Base-by-base conservation (phyloP, 805 yeast genomes). In the Teunomyces stri region DNA sequence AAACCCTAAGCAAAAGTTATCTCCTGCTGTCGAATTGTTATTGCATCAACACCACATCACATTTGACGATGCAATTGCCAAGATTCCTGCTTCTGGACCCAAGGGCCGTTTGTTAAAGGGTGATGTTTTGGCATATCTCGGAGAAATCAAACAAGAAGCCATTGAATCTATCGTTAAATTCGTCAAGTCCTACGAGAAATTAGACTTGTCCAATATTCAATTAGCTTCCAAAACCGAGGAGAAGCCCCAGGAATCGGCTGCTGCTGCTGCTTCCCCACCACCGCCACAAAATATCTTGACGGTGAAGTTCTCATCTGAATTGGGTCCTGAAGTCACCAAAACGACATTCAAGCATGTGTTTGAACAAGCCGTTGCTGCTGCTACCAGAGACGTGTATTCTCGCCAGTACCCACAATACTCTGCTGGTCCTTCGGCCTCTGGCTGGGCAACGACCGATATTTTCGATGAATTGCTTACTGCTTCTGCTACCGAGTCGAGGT, bases 91-190 rank as follows among this genome's bases (percentile, higher is more conserved):
- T 6, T 76, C 96, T 1, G 99, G 98, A 16, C 95, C 95, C 25
- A 78, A 83, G 47, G 98, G 98, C 7, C 79, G 96, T 59, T 64
- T 92, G 35, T 75, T 92, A 53, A 88, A 87, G 69, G 98, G 98
- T 52, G 99, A 92, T 65, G 92, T 91, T 1, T 75, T 91, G 54
- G 94, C 95, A 0, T 82, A 80, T 61, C 60, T 91, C 44, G 97
- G 98, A 25, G 67, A 78, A 51, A 86, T 91, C 45, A 67, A 88
- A 9, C 57, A 70, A 33, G 82, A 79, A 6, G 68, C 84, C 5
- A 81, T 82, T 20, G 57, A 66, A 15, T 63, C 69, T 16, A 74
- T 91, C 48, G 73, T 87, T 5, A 68, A 79, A 27, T 84, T 72
- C 59, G 66, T 91, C 52, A 71, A 78, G 43, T 65, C 75, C 29